A percentile compares a stretch with the other conserved stretches of the same genome.
Conservation (phyloP, 495 filamentous ascomycete species). For the Penicillium atrosanguineum region DNA sequence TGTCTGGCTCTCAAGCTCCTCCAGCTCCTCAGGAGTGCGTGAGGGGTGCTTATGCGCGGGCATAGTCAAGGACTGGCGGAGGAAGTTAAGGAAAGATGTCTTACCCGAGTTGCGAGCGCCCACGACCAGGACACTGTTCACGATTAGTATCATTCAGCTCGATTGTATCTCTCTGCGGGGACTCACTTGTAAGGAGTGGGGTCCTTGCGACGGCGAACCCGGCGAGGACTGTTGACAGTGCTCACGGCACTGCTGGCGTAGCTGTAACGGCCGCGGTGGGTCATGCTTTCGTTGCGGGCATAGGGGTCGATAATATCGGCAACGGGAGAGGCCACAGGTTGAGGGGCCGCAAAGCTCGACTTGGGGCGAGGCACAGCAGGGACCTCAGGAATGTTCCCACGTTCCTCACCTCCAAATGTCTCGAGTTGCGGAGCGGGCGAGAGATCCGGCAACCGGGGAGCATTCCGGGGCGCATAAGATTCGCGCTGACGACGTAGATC, state of each 20-base stretch:
- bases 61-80: conserved; percentile 76
- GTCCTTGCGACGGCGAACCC: conserved; percentile 91
- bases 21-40: conserved; percentile 52
- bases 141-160: conserved; percentile 2
- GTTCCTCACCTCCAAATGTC: conserved; percentile 69
- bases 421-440: conserved; percentile 61
- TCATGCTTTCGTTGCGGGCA: conserved; percentile 88
- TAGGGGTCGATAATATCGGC: conserved; percentile 67
- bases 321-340: conserved; percentile 35
- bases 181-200: conserved; percentile 97
- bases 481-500: conserved; percentile 66
- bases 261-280: conserved; percentile 93
- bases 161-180: neutral
- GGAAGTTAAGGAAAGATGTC: conserved; percentile 94
- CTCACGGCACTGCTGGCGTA: conserved; percentile 91
- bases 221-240: conserved; percentile 89
- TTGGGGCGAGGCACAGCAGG: conserved; percentile 18
- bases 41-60: conserved; percentile 68
- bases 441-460: conserved; percentile 80
- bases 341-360: conserved; percentile 15
- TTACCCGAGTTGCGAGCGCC: conserved; percentile 89
- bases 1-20: conserved; percentile 38
- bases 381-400: conserved; percentile 29
- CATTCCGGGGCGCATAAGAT: conserved; percentile 63
- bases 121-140: conserved; percentile 79